Evolutionary conservation across 1,139 yeast genomes (phyloP).

Genomic region (Yamadazyma kanchanaburiensis): DNA sequence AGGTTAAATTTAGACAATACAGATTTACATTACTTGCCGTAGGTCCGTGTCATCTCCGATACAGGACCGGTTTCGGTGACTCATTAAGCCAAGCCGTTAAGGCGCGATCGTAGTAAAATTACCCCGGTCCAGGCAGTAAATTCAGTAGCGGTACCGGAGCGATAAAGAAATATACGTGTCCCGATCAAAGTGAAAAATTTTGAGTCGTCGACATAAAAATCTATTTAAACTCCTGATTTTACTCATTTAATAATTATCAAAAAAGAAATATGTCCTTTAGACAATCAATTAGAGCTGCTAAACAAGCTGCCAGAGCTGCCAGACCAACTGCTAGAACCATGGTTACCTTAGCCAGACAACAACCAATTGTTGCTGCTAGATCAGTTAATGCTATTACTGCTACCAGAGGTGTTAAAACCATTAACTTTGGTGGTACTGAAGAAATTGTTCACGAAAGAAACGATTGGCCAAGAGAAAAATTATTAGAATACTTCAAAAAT

Average conservation of each 20-base stretch:
- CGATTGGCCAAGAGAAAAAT: slow-evolving; percentile 99
- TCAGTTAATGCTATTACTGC: slow-evolving; percentile 18
- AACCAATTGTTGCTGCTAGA: slow-evolving; percentile 39
- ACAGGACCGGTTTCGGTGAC: too few relatives aligned
- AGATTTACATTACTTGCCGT: background rate
- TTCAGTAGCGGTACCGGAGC: too few relatives aligned
- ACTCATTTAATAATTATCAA: slow-evolving; percentile 5
- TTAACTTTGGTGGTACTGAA: slow-evolving; percentile 94
- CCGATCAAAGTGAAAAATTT: background rate
- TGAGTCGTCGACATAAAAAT: slow-evolving; percentile 6
- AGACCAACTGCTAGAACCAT: slow-evolving; percentile 65
- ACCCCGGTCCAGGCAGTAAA: too few relatives aligned
- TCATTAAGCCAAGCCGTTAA: too few relatives aligned
- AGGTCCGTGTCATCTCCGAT: too few relatives aligned
- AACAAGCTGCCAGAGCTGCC: slow-evolving; percentile 52
- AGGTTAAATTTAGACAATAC: background rate
- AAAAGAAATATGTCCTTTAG: slow-evolving; percentile 62
- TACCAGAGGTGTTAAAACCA: slow-evolving; percentile 88
- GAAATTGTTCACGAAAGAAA: slow-evolving; percentile 97
- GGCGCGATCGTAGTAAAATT: too few relatives aligned
- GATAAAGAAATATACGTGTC: background rate
- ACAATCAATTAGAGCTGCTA: slow-evolving; percentile 62
- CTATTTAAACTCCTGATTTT: too few relatives aligned
- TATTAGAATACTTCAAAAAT: slow-evolving; percentile 93
- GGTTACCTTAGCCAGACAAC: slow-evolving; percentile 50